These are phyloP conservation scores for Globisporangium cederbergense DNA, from an alignment of 352 stramenopile species.

Conservation along the genomic window DNA sequence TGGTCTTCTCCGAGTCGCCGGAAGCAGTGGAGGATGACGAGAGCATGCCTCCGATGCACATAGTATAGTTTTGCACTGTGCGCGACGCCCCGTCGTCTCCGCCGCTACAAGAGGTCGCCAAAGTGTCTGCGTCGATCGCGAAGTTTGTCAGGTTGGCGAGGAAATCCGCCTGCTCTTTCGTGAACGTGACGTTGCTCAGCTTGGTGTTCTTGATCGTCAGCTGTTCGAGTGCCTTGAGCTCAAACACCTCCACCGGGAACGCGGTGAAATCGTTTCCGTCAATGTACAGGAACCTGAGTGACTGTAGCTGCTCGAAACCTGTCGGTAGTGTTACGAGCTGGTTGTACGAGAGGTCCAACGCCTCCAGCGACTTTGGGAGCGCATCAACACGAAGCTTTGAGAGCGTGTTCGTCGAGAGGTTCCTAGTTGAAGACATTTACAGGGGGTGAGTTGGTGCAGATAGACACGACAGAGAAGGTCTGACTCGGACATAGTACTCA, in stretches of 20 bases:
- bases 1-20: neutral
- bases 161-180: conserved; percentile 21
- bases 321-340: conserved; percentile 10
- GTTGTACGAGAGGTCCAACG: conserved; percentile 19
- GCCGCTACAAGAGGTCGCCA: conserved; percentile 22
- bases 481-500: neutral
- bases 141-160: conserved; percentile 29
- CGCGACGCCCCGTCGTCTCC: neutral
- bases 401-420: conserved; percentile 20
- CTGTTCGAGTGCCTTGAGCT: conserved; percentile 15
- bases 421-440: conserved; percentile 2
- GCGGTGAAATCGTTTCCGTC: conserved; percentile 11
- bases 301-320: conserved; percentile 13
- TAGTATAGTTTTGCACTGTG: conserved; percentile 20
- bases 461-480: neutral
- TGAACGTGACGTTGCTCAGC: conserved; percentile 24
- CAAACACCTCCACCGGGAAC: conserved; percentile 21
- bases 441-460: neutral
- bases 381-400: conserved; percentile 2
- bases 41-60: conserved; percentile 20
- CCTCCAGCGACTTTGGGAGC: conserved; percentile 11
- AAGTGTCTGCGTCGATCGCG: conserved; percentile 20
- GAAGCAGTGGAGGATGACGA: neutral
- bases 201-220: conserved; percentile 26
- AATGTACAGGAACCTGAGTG: conserved; percentile 18